Conservation (phyloP, 176 grass and related monocot species). For the Hordeum marinum region DNA sequence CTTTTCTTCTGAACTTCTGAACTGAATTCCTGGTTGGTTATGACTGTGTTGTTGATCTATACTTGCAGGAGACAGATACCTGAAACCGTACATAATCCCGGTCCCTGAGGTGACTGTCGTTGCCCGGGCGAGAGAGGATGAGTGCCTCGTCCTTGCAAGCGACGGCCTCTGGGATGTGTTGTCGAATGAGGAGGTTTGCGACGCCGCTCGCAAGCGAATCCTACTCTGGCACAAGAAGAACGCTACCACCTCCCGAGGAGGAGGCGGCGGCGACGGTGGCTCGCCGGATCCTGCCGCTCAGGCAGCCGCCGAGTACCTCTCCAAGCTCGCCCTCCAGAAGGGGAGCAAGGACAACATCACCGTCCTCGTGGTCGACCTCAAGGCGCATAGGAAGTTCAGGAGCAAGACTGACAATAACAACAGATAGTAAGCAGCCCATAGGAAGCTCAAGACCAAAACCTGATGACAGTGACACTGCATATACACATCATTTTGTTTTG, state of each 20-base stretch:
- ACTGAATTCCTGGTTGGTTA: not conserved
- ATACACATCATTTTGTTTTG: not conserved
- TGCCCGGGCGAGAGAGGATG: conserved; percentile 64
- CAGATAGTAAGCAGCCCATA: not conserved
- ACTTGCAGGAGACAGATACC: conserved; percentile 62
- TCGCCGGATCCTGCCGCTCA: conserved; percentile 45
- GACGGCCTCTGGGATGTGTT: conserved; percentile 92
- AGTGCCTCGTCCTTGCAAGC: conserved; percentile 83
- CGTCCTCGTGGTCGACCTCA: conserved; percentile 69
- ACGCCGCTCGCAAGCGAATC: conserved; percentile 63
- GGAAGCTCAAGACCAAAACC: conserved; percentile 5
- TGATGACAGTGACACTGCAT: not conserved
- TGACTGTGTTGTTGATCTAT: not conserved
- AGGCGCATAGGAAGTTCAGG: conserved; percentile 75
- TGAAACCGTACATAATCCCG: conserved; percentile 85
- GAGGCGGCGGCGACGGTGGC: not conserved
- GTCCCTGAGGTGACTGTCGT: conserved; percentile 68
- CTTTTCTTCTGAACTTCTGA: not conserved
- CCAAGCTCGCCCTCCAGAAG: conserved; percentile 65
- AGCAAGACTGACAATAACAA: conserved; percentile 37
- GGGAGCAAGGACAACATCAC: conserved; percentile 92
- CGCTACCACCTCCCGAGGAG: conserved; percentile 15
- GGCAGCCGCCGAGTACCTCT: conserved; percentile 68
- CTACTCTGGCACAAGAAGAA: conserved; percentile 85
- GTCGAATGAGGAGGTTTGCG: conserved; percentile 79